Evolutionary conservation across 805 yeast species (phyloP), one percentile per base, ranked within the genome.

Genomic region (Lipomyces sp.): DNA sequence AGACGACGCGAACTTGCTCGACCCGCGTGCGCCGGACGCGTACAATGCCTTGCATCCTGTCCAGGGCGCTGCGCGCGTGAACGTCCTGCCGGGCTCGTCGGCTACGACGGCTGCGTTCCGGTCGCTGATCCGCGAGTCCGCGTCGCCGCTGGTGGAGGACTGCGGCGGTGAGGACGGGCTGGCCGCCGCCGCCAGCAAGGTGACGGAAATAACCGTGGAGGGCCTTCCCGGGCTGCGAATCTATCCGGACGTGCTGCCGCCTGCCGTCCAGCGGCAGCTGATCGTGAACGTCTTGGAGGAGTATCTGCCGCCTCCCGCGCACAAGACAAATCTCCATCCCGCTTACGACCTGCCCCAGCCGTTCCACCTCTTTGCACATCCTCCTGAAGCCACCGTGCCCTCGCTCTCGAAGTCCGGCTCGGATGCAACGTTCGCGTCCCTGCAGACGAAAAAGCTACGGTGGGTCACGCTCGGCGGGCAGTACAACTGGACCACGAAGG

Each of bases 401-500:
- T 22, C 23, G 19, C 44, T 31, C 7, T 14, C 33, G 10, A 19
- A 21, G 5, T 32, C 28, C 22, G 44, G 48, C 4, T 21, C 43
- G 10, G 31, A 49, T 6, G 35, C 41, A 21, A 31, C 50, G 2
- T 38, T 54, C 8, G 41, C 39, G 6, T 14, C 44, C 8, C 16
- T 45, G 13, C 52, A 35, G 39, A 32, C 42, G 18, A 31, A 38
- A 32, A 65, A 68, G 44, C 61, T 73, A n/a, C 64, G 76, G n/a
- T 73, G 76, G 76, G 68, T 72, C 26, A 73, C 76, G 0, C 65
- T 73, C 7, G 76, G 76, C 2, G 77, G 76, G 10, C 76, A 73
- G 53, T 73, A 73, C 55, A 63, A 73, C 55, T 73, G 76, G 76
- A 71, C 76, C 1, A 58, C 63, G 18, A 73, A 73, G 43, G 65